Base-by-base conservation (phyloP, 768 basidiomycete species). In the Lepiota venenata region DNA sequence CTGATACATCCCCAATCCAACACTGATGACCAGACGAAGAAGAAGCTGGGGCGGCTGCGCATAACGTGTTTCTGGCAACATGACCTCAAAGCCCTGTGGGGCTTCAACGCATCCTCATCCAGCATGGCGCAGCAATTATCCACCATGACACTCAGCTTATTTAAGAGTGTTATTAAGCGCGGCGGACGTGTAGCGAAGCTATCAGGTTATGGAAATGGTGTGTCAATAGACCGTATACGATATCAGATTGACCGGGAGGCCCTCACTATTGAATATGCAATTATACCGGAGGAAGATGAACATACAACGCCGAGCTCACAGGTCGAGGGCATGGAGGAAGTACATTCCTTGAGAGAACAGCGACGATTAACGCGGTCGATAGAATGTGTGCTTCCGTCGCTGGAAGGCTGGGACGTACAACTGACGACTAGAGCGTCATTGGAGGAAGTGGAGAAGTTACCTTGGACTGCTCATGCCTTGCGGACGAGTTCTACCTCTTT, bases 41-140 rank as follows among this genome's bases (percentile, higher is more conserved):
- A 62, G 64, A 76, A 64, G 63, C 80, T 68, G 50, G 75, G 71
- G 40, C 74, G 79, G 56, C 65, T 93, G 22, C 85, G 91, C 36
- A 82, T 95, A 57, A 93, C 91, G 1, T 95, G 91, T 64, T 94
- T 96, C 65, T 96, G 92, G 91, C 91, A 95, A 65, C 94, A 96
- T 66, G 91, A 97, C 71, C 80, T 96, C 25, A 88, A 90, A 58
- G 81, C 91, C 0, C 67, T 91, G 37, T 96, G 93, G 92, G 89
- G 84, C 37, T 79, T 93, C 47, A 85, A 84, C 6, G 80, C 85
- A 0, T 76, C 82, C 1, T 74, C 81, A 14, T 57, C 70, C 14
- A 77, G 81, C 27, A 62, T 93, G 9, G 78, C 82, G 8, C 90
- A 92, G 59, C 92, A 96, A 60, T 78, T 98, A 1, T 86, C 87